A percentile compares a stretch with the other conserved stretches of the same genome.
Conservation (phyloP, 2,329 filamentous ascomycete genomes). For the Phaeosphaeria sp. region DNA sequence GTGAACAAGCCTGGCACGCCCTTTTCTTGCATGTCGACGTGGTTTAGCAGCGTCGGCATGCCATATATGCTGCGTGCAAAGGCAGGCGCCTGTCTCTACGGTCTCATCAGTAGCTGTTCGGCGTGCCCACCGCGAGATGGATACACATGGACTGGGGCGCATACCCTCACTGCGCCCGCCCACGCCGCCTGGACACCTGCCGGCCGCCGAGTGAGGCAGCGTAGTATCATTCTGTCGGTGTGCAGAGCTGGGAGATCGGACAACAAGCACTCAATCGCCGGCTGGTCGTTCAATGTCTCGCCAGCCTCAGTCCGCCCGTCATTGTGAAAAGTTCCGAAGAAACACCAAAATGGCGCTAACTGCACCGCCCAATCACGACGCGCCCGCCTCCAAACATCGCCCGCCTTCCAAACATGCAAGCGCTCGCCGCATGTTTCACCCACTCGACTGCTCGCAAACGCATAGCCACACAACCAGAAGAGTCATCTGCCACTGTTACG, state of each 20-base stretch:
- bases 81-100: slow-evolving; percentile 30
- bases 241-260: not conserved
- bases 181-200: slow-evolving; percentile 29
- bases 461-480: slow-evolving; percentile 39
- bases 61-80: slow-evolving; percentile 46
- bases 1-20: slow-evolving; percentile 77
- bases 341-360: slow-evolving; percentile 24
- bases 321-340: not conserved
- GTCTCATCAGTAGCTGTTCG: slow-evolving; percentile 30
- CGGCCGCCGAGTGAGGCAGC: slow-evolving; percentile 39
- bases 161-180: slow-evolving; percentile 29
- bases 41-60: slow-evolving; percentile 58
- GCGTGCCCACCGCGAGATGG: slow-evolving; percentile 8
- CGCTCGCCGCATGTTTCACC: slow-evolving; percentile 41
- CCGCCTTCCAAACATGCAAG: slow-evolving; percentile 35
- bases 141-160: slow-evolving; percentile 7
- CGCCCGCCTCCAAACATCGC: slow-evolving; percentile 12
- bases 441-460: slow-evolving; percentile 22
- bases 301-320: slow-evolving; percentile 8
- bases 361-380: slow-evolving; percentile 39
- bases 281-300: slow-evolving; percentile 15
- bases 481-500: slow-evolving; percentile 37
- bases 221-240: slow-evolving; percentile 42
- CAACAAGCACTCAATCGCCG: not conserved
- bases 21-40: slow-evolving; percentile 53